Conservation (phyloP, 129 eudicot genomes). For the Helichrysum umbraculigerum region DNA sequence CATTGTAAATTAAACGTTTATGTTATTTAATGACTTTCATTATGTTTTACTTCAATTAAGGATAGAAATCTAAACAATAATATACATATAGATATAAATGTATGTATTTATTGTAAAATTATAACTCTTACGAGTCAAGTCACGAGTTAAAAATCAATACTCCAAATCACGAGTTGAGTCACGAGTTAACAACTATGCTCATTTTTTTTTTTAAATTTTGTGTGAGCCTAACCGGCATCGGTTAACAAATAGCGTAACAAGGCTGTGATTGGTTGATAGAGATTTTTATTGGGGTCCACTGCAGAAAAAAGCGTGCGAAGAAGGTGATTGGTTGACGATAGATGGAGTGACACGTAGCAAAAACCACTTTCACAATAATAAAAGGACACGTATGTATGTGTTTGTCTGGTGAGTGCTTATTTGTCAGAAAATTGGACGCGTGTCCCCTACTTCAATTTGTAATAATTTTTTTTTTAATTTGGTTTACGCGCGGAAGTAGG, state of each 20-base stretch:
- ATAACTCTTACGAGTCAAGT: too few relatives aligned
- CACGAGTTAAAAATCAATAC: too few relatives aligned
- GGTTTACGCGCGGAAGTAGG: conserved; percentile 22
- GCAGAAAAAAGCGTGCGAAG: conserved; percentile 23
- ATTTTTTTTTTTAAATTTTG: too few relatives aligned
- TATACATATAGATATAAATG: too few relatives aligned
- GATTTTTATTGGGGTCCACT: conserved; percentile 37
- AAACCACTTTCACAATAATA: conserved; percentile 34
- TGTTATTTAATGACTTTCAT: too few relatives aligned
- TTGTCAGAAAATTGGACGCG: conserved; percentile 51
- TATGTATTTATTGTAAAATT: too few relatives aligned
- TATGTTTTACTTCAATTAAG: too few relatives aligned
- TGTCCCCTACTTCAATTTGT: conserved; percentile 27
- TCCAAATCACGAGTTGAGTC: too few relatives aligned
- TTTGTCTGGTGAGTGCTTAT: conserved; percentile 40
- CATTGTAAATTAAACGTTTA: too few relatives aligned
- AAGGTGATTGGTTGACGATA: conserved; percentile 20
- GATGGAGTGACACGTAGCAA: conserved; percentile 32
- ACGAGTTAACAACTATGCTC: too few relatives aligned
- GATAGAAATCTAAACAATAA: too few relatives aligned
- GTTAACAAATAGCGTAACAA: conserved; percentile 18
- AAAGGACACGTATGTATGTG: conserved; percentile 45
- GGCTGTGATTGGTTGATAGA: conserved; percentile 45
- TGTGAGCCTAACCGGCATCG: too few relatives aligned
- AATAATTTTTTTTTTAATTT: background rate